phyloP scores from a whole-genome alignment of 768 basidiomycete species.

The Calocybe cyanea region DNA sequence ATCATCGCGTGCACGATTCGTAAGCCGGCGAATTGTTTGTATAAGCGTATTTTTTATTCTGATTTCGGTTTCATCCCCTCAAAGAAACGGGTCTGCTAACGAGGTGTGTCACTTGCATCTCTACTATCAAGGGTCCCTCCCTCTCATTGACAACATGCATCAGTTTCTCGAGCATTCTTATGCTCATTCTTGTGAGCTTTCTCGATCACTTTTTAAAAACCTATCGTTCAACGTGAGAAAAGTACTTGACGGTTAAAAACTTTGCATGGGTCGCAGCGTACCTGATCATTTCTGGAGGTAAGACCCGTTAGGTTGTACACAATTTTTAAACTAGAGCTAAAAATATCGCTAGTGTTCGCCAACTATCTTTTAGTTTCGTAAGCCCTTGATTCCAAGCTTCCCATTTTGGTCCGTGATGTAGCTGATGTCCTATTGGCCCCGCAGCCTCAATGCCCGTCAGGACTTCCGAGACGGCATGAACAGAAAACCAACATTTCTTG shows the following conservation, averaged over 20 bases:
- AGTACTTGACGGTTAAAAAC: conserved; percentile 6
- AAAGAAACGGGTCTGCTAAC: conserved; percentile 14
- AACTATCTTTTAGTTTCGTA: conserved; percentile 11
- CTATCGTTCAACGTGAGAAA: neutral
- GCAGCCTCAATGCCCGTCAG: conserved; percentile 9
- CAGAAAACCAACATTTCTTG: conserved; percentile 6
- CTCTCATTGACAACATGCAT: too few species aligned
- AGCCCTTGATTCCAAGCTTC: neutral
- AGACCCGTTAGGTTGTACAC: neutral
- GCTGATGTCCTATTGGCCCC: neutral
- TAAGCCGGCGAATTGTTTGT: neutral
- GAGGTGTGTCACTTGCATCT: conserved; percentile 5
- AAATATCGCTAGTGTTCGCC: conserved; percentile 6
- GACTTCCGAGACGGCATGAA: conserved; percentile 10
- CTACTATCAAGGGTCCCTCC: neutral
- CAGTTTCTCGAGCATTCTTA: conserved; percentile 5
- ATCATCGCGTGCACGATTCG: conserved; percentile 14
- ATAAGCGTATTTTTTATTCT: too few species aligned
- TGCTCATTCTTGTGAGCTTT: conserved; percentile 9
- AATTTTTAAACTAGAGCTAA: too few species aligned
- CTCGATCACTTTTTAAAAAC: neutral
- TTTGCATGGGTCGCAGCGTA: conserved; percentile 12
- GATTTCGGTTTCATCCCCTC: neutral
- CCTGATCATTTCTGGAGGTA: conserved; percentile 6
- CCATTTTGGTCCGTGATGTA: neutral